These are phyloP conservation scores for Wilcoxina mikolae DNA, from an alignment of 495 filamentous ascomycete genomes.

Conservation along the genomic window DNA sequence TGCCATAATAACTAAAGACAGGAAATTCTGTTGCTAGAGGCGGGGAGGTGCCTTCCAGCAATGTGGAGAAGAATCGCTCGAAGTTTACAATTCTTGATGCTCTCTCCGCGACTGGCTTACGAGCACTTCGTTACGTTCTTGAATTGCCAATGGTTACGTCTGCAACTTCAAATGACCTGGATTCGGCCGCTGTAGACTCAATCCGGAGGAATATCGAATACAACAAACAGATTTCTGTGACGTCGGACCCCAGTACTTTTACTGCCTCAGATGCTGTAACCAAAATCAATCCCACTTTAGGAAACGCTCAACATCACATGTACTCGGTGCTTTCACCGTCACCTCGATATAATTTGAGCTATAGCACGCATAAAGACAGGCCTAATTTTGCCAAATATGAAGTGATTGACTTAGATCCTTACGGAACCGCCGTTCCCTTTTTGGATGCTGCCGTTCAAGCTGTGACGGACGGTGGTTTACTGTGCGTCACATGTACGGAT, in stretches of 20 bases:
- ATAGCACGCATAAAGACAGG: conserved; percentile 8
- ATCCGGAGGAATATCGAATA: conserved; percentile 73
- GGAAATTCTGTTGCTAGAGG: not conserved
- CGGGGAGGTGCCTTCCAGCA: too few relatives aligned
- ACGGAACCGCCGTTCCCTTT: conserved; percentile 82
- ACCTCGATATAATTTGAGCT: too few relatives aligned
- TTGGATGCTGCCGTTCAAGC: conserved; percentile 77
- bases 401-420: conserved; percentile 93
- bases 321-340: conserved; percentile 41
- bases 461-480: conserved; percentile 66
- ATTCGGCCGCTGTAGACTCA: conserved; percentile 55
- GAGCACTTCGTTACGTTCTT: conserved; percentile 78
- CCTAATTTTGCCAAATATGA: conserved; percentile 48
- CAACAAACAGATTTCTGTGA: conserved; percentile 45
- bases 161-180: conserved; percentile 81
- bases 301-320: conserved; percentile 85
- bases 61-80: conserved; percentile 10
- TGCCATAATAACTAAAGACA: too few relatives aligned
- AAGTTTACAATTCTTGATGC: conserved; percentile 80
- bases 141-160: conserved; percentile 72
- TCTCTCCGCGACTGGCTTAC: conserved; percentile 82
- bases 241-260: not conserved
- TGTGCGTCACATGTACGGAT: conserved; percentile 95
- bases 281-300: conserved; percentile 55
- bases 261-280: conserved; percentile 12